Evolutionary conservation across 2,329 filamentous ascomycete species (phyloP).

Genomic region (Fonsecaea pedrosoi): DNA sequence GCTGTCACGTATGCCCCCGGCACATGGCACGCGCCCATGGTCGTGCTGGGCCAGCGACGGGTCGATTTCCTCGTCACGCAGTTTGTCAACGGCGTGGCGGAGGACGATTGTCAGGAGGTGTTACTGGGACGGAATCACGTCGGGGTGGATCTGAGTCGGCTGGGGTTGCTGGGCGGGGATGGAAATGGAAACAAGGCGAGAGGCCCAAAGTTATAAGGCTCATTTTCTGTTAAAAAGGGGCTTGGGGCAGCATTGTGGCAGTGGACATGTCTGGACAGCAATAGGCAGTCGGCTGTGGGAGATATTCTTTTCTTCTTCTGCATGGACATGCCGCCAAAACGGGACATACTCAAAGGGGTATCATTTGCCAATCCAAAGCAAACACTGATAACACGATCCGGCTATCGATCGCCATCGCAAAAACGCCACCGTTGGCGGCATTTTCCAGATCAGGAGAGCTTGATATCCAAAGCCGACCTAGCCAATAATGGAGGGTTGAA

Average conservation of each 20-base stretch:
- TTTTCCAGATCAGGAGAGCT: background rate
- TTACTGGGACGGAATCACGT: conserved; percentile 28
- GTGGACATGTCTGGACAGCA: background rate
- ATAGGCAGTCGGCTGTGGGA: background rate
- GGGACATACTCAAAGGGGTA: conserved; percentile 21
- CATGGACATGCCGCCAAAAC: conserved; percentile 5
- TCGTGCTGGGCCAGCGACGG: conserved; percentile 72
- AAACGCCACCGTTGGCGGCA: background rate
- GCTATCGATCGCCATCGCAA: background rate
- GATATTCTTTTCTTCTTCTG: background rate
- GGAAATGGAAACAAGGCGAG: background rate
- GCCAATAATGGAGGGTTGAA: background rate
- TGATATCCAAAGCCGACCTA: background rate
- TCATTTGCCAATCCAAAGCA: conserved; percentile 13
- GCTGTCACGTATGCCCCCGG: conserved; percentile 91
- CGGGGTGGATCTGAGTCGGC: conserved; percentile 17
- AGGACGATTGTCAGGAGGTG: conserved; percentile 79
- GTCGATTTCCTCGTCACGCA: conserved; percentile 91
- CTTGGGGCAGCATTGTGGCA: background rate
- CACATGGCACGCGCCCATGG: conserved; percentile 98
- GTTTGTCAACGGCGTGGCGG: conserved; percentile 79
- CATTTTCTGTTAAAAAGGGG: too few relatives aligned
- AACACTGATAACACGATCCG: background rate
- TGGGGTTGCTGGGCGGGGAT: conserved; percentile 7
- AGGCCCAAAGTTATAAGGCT: conserved; percentile 20